Conservation (phyloP, 192 early-diverging fungal species). For the Coemansia sp. region DNA sequence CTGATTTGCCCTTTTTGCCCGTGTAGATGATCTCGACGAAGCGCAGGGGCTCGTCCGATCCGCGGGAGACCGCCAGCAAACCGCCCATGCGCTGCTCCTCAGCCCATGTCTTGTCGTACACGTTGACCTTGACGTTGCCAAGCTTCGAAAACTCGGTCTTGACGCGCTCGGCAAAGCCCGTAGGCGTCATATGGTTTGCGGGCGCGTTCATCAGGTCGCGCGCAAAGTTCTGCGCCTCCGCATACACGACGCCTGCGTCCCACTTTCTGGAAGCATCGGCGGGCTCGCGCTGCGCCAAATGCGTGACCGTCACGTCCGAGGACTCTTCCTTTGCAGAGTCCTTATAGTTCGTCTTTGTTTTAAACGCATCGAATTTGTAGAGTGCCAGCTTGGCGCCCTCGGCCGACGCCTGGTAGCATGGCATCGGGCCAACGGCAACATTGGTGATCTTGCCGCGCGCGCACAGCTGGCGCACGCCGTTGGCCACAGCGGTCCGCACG, state of each 20-base stretch:
- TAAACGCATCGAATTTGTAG: constrained; percentile 72
- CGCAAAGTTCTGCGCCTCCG: constrained; percentile 79
- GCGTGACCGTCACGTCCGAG: constrained; percentile 6
- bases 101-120: constrained; percentile 77
- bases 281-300: not conserved
- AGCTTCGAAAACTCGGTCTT: constrained; percentile 55
- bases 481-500: constrained; percentile 68
- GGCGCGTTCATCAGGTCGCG: constrained; percentile 86
- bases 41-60: constrained; percentile 75
- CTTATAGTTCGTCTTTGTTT: constrained; percentile 46
- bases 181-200: constrained; percentile 88
- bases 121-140: constrained; percentile 61
- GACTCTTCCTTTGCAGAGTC: not conserved
- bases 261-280: constrained; percentile 32
- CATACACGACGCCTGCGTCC: constrained; percentile 66
- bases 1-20: constrained; percentile 42
- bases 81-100: constrained; percentile 80
- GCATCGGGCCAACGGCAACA: constrained; percentile 63
- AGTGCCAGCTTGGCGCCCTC: constrained; percentile 75
- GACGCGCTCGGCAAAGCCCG: constrained; percentile 71
- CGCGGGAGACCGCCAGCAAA: constrained; percentile 78
- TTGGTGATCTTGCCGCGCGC: constrained; percentile 49
- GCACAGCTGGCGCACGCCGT: constrained; percentile 66
- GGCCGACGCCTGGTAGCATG: constrained; percentile 65
- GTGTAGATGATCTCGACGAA: constrained; percentile 89